Conservation (phyloP, 805 yeast species). For the Metschnikowia similis region DNA sequence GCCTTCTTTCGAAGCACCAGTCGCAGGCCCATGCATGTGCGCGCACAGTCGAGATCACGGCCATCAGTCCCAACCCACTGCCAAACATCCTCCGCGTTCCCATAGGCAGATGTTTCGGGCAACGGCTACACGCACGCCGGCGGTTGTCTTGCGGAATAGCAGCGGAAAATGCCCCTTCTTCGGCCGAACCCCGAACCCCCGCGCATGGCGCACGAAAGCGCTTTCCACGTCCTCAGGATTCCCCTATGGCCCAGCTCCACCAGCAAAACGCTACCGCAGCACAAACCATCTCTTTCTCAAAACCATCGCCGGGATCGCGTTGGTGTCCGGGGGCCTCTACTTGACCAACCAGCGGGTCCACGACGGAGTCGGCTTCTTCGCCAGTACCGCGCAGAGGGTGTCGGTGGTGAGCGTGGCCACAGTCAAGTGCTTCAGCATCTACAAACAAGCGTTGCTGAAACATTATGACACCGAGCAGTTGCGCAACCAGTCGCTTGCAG, state of each 20-base stretch:
- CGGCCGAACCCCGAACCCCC: neutral
- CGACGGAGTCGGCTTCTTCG: conserved; percentile 28
- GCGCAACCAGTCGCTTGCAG: conserved; percentile 48
- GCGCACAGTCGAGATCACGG: neutral
- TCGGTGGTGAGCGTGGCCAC: conserved; percentile 69
- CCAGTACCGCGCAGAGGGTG: conserved; percentile 45
- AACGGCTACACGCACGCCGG: neutral
- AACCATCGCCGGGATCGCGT: neutral
- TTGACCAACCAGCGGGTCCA: conserved; percentile 36
- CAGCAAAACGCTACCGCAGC: neutral
- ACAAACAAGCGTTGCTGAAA: conserved; percentile 51
- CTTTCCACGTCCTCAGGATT: neutral
- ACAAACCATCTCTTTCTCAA: neutral
- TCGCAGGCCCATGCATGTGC: neutral
- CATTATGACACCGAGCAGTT: conserved; percentile 39
- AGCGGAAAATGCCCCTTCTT: neutral
- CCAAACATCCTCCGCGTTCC: neutral
- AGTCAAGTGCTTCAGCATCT: conserved; percentile 64
- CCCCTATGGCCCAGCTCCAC: neutral
- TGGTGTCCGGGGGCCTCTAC: conserved; percentile 24
- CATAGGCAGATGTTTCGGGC: neutral
- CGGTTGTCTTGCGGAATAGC: neutral
- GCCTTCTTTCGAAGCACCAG: neutral
- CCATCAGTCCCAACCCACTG: neutral
- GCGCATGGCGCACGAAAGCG: neutral